Percentiles rank a stretch among this genome's conserved stretches.
Evolutionary conservation across 2,329 filamentous ascomycete species (phyloP).

Genomic region (Verticillium klebahnii): DNA sequence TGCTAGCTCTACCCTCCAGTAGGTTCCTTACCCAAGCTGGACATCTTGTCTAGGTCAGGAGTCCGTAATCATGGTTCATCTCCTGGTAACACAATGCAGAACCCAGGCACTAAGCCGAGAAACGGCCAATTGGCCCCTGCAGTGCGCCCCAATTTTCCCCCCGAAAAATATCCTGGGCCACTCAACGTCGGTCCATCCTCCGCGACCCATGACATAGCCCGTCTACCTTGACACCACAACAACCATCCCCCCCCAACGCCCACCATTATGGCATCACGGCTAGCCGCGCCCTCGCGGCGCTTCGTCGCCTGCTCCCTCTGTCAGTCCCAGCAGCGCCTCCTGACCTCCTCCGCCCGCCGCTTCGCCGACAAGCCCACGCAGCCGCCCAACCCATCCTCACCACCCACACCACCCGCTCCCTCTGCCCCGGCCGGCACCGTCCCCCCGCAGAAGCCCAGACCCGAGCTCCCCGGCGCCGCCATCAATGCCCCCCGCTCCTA

Average conservation of each 20-base stretch:
- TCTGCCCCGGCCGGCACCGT: slow-evolving; percentile 9
- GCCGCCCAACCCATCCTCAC: slow-evolving; percentile 1
- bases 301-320: slow-evolving; percentile 42
- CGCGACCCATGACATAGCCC: not conserved
- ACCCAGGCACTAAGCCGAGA: too few relatives aligned
- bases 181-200: slow-evolving; percentile 18
- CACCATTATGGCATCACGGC: not conserved
- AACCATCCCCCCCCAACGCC: not conserved
- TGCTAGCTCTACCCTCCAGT: not conserved
- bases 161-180: slow-evolving; percentile 15
- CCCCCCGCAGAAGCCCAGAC: slow-evolving; percentile 25
- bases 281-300: slow-evolving; percentile 15
- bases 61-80: too few relatives aligned
- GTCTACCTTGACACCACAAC: not conserved
- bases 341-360: slow-evolving; percentile 38
- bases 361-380: slow-evolving; percentile 20
- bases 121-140: not conserved
- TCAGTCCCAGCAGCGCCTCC: slow-evolving; percentile 41
- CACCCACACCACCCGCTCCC: slow-evolving; percentile 11
- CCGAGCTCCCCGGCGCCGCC: slow-evolving; percentile 37
- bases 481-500: slow-evolving; percentile 57
- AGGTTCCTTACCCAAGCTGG: not conserved
- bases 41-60: too few relatives aligned
- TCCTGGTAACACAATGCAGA: too few relatives aligned
- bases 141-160: not conserved